Base-by-base conservation (phyloP, 345 rosid genomes). In the Eucalyptus lansdowneana region DNA sequence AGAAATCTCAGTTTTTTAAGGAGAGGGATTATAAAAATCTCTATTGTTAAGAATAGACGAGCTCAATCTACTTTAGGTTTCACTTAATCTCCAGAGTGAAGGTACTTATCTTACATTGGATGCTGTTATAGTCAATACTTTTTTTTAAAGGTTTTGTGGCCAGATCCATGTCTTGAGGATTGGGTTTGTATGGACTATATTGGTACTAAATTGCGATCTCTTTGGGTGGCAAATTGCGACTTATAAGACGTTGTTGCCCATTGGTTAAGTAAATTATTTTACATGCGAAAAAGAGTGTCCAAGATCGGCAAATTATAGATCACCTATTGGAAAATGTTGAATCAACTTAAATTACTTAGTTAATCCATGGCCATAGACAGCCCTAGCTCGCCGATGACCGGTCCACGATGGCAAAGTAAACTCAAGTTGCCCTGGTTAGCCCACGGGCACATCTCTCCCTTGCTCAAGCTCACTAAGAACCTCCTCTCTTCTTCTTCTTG, bases 361-460 rank as follows among this genome's bases (percentile, higher is more conserved):
- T 2, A 24, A 5, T 24, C 29, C 13, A 56, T 24, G 25, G 62
- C 62, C 62, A 2, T 56, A 3, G 62, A 56, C 14, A 56, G 4
- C 62, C 19, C 62, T 56, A 56, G 27, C 27, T 56, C 62, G 1
- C 62, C 29, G 27, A 56, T 56, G 4, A 56, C 62, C 29, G 62
- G 62, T 49, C 29, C 62, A 22, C 0, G 29, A 56, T 24, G 62
- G 27, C 62, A 11, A 56, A 88, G 88, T 60, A 88, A 90, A 1
- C 80, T 92, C 17, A 90, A 89, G 91, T 53, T 91, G 6, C 93
- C 93, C 89, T 90, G 91, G 90, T 87, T 93, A 76, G 94, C 91
- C 50, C 92, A 91, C 51, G 89, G 92, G 27, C 91, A 90, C 50
- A 76, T 92, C 10, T 91, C 87, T 45, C 93, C 94, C 2, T 90